Evolutionary conservation across 2,329 filamentous ascomycete genomes (phyloP).

Genomic region (Cordyceps cicadae): DNA sequence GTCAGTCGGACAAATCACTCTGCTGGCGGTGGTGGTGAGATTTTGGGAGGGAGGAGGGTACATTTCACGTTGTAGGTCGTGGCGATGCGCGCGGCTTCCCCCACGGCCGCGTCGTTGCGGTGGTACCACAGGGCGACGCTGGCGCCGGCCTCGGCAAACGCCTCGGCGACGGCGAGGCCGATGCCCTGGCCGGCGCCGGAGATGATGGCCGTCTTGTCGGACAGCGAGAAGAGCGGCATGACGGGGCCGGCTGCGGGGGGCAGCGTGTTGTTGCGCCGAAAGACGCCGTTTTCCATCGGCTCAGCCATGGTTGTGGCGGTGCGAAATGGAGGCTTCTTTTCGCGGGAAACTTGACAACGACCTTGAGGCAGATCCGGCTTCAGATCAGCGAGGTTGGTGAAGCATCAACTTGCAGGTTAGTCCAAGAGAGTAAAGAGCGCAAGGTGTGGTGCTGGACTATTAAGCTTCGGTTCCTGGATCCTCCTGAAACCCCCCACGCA

Average conservation of each 20-base stretch:
- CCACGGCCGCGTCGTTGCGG: slow-evolving; percentile 55
- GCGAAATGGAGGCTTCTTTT: too few relatives aligned
- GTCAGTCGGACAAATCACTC: too few relatives aligned
- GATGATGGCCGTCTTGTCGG: slow-evolving; percentile 62
- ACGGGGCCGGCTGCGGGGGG: neutral
- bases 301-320: neutral
- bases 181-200: slow-evolving; percentile 61
- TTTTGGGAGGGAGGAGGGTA: too few relatives aligned
- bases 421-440: too few relatives aligned
- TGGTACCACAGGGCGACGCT: slow-evolving; percentile 69
- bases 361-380: too few relatives aligned
- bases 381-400: too few relatives aligned
- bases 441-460: too few relatives aligned
- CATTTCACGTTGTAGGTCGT: slow-evolving; percentile 60
- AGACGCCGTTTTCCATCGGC: neutral
- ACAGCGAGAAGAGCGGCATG: slow-evolving; percentile 53
- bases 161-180: slow-evolving; percentile 55
- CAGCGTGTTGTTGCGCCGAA: neutral
- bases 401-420: too few relatives aligned
- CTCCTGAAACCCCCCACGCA: too few relatives aligned
- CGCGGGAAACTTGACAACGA: too few relatives aligned
- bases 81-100: slow-evolving; percentile 55
- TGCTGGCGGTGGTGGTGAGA: too few relatives aligned
- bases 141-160: slow-evolving; percentile 60
- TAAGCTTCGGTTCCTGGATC: too few relatives aligned